Base-by-base conservation (phyloP, 768 basidiomycete genomes). In the Mycena olivaceomarginata region DNA sequence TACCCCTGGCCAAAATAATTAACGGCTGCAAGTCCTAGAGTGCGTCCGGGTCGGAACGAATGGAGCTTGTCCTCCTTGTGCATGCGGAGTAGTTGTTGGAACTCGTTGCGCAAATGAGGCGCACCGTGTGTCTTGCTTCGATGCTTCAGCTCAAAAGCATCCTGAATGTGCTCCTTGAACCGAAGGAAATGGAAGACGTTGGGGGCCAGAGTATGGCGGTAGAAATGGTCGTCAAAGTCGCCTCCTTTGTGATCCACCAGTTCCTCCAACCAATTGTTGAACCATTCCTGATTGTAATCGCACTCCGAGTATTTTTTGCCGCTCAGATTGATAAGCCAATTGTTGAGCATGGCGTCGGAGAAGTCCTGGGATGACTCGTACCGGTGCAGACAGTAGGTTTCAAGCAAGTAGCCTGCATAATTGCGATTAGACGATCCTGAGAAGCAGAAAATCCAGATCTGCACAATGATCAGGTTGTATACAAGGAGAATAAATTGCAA, bases 271-370 rank as follows among this genome's bases (percentile, higher is more conserved):
- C 72, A 73, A 13, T 72, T 73, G 72, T 82, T 82, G 53, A 79
- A 76, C 53, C 80, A 72, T 67, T 82, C 82, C 66, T 74, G 72
- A 3, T 41, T 4, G 37, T 45, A 74, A 22, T 74, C 72, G 65
- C 51, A 57, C 31, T 74, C 72, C 4, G 56, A 57, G 20, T 18
- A 74, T 67, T 67, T 63, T 78, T 68, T n/a, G 6, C 77, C 77
- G 5, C 22, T 70, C 48, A 75, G 31, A 39, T 82, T 83, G 46
- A 82, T 74, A 2, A 84, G 81, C 45, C 46, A 68, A 53, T 76
- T 80, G 40, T 75, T 63, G 16, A 79, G 68, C n/a, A 75, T 75
- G 16, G 79, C 77, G 25, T 80, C 67, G 12, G 70, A 67, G 12
- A 76, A 68, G 13, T 59, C 68, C 57, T 76, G 53, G 31, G 74